Conservation (phyloP, 148 eudicot genomes). For the Amaranthus palmeri region DNA sequence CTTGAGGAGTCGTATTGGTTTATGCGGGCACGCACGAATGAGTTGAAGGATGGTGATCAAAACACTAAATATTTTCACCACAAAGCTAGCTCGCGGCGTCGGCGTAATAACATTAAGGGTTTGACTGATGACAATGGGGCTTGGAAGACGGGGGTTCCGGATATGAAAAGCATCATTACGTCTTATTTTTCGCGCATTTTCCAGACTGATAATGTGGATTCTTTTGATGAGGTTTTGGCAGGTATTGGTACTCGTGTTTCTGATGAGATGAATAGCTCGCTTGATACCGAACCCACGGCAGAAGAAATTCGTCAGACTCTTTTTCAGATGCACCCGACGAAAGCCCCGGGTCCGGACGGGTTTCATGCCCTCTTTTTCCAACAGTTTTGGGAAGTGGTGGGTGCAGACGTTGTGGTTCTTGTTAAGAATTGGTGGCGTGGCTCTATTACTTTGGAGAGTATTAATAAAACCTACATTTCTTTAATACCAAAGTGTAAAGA, state of each 20-base stretch:
- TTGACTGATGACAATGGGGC: neutral
- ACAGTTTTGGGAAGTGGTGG: neutral
- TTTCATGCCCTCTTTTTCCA: slow-evolving; percentile 8
- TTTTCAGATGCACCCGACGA: neutral
- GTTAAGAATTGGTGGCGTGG: neutral
- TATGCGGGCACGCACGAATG: neutral
- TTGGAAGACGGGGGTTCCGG: neutral
- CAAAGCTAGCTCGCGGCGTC: neutral
- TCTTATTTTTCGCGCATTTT: neutral
- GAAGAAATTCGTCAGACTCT: neutral
- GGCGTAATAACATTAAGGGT: neutral
- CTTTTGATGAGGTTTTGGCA: neutral
- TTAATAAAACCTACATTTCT: neutral
- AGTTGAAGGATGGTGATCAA: neutral
- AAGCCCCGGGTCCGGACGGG: neutral
- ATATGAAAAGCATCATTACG: neutral
- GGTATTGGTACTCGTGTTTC: neutral
- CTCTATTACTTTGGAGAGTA: too few species aligned
- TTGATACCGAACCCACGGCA: neutral
- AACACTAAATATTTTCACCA: slow-evolving; percentile 8
- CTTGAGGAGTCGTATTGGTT: neutral
- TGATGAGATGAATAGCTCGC: neutral
- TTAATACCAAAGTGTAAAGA: neutral
- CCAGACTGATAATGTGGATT: too few species aligned
- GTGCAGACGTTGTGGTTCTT: neutral